Base-by-base conservation (phyloP, 2,329 filamentous ascomycete species). In the Cryphonectria radicalis region DNA sequence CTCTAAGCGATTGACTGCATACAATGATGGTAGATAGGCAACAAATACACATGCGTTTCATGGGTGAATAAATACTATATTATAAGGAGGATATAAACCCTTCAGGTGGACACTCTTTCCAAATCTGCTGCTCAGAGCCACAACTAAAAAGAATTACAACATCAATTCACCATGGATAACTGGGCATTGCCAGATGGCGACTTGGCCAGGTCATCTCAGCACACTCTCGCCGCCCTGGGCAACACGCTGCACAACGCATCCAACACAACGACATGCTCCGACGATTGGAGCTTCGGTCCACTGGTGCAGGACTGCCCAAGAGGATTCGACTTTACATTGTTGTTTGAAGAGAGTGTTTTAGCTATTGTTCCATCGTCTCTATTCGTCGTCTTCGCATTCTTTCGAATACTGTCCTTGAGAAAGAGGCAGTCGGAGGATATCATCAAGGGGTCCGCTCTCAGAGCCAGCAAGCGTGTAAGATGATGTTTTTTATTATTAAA, bases 281-380 rank as follows among this genome's bases (percentile, higher is more conserved):
- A 43, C 63, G 69, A 68, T 46, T n/a, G 19, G 42, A 50, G 55
- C 32, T 43, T 70, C n/a, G 69, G 42, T 1, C 69, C 69, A 6
- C 28, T 64, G 4, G 65, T 68, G 0, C 35, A 22, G 32, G 50
- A 46, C 37, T 70, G 69, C 28, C 59, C 46, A 42, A 66, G 59
- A n/a, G 50, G 67, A 13, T 60, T 64, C 40, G 65, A 70, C 37
- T 70, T 68, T 32, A 70, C 69, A n/a, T 3, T 70, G 2, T 28
- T 70, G 5, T 70, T 70, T 3, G 40, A 70, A 68, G 57, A 70
- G 13, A 53, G 42, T 8, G 22, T 67, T 19, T 65, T 63, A 55
- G 70, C 25, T 17, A 68, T 66, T 42, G 62, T 6, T 3, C 69
- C 65, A 37, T 70, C 69, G 8, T 37, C 40, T 2, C 32, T 65